Conservation (phyloP, 371 early-diverging fungal genomes). For the Rhizopus arrhizus region DNA sequence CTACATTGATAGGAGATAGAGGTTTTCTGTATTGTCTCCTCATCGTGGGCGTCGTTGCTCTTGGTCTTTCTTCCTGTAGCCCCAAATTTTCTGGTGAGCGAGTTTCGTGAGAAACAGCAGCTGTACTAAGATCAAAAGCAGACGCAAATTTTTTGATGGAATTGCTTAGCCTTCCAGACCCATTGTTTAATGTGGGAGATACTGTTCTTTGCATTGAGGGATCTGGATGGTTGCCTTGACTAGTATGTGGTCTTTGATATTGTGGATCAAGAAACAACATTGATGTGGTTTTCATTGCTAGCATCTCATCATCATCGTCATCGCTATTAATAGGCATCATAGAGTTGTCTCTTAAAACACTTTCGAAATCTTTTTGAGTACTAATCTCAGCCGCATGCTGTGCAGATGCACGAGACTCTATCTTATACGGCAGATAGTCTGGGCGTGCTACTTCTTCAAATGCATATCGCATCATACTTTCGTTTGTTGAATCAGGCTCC, state of each 20-base stretch:
- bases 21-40: constrained; percentile 11
- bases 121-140: constrained; percentile 29
- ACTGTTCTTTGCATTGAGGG: neutral
- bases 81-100: neutral
- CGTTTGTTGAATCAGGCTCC: neutral
- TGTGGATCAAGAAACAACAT: neutral
- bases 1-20: constrained; percentile 21
- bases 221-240: neutral
- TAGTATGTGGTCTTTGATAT: constrained; percentile 1
- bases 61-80: constrained; percentile 20
- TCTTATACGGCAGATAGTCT: constrained; percentile 7
- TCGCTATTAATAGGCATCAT: constrained; percentile 10
- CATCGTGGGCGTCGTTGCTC: constrained; percentile 31
- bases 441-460: constrained; percentile 24
- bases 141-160: constrained; percentile 28
- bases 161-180: neutral
- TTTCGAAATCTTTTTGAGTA: constrained; percentile 9
- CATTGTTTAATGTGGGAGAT: constrained; percentile 7
- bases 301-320: constrained; percentile 3
- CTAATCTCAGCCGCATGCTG: neutral
- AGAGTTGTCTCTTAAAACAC: constrained; percentile 15
- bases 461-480: constrained; percentile 22
- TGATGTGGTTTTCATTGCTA: neutral
- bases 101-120: constrained; percentile 9
- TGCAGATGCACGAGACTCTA: constrained; percentile 7